These are phyloP conservation scores for Mentha longifolia DNA, from an alignment of 257 asterid species.

Conservation along the genomic window DNA sequence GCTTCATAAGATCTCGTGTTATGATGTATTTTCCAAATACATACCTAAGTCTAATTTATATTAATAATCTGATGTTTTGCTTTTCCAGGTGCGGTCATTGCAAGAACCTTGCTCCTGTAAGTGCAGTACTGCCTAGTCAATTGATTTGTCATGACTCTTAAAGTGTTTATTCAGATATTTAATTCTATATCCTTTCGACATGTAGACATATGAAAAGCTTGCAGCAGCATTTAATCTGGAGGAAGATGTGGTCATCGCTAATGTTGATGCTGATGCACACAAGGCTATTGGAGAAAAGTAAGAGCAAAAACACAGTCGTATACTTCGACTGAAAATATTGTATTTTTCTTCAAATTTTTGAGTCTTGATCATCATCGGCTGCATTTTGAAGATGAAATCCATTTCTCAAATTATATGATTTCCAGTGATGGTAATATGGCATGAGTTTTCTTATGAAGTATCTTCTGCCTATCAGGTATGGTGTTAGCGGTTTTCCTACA, in stretches of 20 bases:
- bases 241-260: slow-evolving; percentile 84
- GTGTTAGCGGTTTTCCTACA: slow-evolving; percentile 49
- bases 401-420: neutral
- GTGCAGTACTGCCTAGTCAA: slow-evolving; percentile 40
- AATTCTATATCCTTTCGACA: slow-evolving; percentile 29
- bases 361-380: neutral
- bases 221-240: slow-evolving; percentile 81
- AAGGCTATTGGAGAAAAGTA: slow-evolving; percentile 86
- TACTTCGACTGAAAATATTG: neutral
- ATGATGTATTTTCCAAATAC: neutral
- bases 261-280: slow-evolving; percentile 82
- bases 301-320: slow-evolving; percentile 34
- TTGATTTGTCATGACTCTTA: slow-evolving; percentile 25
- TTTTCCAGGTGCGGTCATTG: slow-evolving; percentile 95
- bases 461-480: slow-evolving; percentile 42
- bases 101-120: slow-evolving; percentile 95
- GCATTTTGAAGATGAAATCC: slow-evolving; percentile 3
- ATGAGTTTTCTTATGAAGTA: slow-evolving; percentile 19
- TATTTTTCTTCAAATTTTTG: neutral
- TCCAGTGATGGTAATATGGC: slow-evolving; percentile 9
- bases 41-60: slow-evolving; percentile 14
- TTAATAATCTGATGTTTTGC: slow-evolving; percentile 29
- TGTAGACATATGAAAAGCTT: slow-evolving; percentile 82
- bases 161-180: slow-evolving; percentile 18
- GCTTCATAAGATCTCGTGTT: neutral